These are phyloP conservation scores for Ophiognomonia clavigignenti-juglandacearum DNA, from an alignment of 2,329 filamentous ascomycete species.

Conservation along the genomic window DNA sequence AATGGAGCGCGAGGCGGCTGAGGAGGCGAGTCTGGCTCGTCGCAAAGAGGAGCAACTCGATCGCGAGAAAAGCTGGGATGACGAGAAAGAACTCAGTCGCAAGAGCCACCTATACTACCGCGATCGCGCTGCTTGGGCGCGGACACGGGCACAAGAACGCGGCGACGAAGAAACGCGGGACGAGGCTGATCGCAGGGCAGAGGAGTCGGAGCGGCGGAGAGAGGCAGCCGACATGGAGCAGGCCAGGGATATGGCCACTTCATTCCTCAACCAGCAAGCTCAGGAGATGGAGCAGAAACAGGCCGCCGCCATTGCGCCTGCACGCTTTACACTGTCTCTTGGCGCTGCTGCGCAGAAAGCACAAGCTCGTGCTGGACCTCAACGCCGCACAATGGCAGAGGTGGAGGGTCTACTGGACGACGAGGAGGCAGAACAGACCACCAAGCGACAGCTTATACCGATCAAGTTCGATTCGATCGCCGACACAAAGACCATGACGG, in stretches of 20 bases:
- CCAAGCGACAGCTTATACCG: constrained; percentile 72
- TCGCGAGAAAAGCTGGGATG: constrained; percentile 70
- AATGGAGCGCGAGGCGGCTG: constrained; percentile 71
- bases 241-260: constrained; percentile 79
- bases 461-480: constrained; percentile 74
- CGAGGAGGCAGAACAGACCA: constrained; percentile 73
- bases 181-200: constrained; percentile 73
- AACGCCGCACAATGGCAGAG: constrained; percentile 80
- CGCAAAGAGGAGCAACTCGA: constrained; percentile 67
- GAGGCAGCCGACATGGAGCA: constrained; percentile 70
- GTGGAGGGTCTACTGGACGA: constrained; percentile 93
- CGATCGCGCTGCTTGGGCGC: constrained; percentile 79
- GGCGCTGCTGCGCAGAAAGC: constrained; percentile 78
- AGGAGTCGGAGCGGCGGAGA: constrained; percentile 68
- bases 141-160: constrained; percentile 71
- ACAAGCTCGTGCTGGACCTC: constrained; percentile 49
- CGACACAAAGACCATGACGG: constrained; percentile 64
- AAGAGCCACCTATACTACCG: constrained; percentile 80
- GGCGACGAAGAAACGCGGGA: constrained; percentile 72
- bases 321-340: constrained; percentile 88
- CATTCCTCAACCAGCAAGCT: constrained; percentile 81
- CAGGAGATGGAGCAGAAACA: constrained; percentile 62
- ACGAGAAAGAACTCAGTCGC: constrained; percentile 72
- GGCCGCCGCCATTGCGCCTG: constrained; percentile 47
- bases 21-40: constrained; percentile 60